Evolutionary conservation across 495 filamentous ascomycete genomes (phyloP), one percentile per base, ranked within the genome.

Genomic region (Neurospora terricola): DNA sequence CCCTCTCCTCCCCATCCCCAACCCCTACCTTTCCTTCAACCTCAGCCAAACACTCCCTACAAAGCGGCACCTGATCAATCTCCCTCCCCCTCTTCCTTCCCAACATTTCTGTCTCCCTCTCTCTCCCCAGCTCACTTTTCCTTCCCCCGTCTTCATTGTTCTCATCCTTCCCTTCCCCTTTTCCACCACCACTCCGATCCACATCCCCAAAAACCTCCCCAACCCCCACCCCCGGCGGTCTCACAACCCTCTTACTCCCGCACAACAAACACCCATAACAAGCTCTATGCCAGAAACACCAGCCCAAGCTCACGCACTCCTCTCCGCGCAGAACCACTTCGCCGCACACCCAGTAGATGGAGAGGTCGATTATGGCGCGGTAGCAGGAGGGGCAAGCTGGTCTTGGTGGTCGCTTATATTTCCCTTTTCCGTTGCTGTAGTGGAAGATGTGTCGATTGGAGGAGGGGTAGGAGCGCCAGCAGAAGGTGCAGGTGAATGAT

Each of bases 341-440:
- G 74, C 84, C 84, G 76, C 86, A 86, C 12, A 83, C 86, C 85
- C 78, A 86, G 76, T 84, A 86, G 48, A 86, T 80, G 54, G 82
- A 82, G 21, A 86, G 73, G 74, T 83, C 77, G 39, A 85, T 62
- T 12, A 87, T 70, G 21, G 79, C 79, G 10, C 71, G 66, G 75
- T 81, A 82, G 77, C 85, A 87, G 0, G 76, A 16, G 14, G 74
- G 72, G 73, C 83, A 86, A n/a, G 81, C 79, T 21, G 85, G 79
- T 1, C 84, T 80, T 34, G 80, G 79, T 0, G 78, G 74, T 37
- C 0, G 0, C 0, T 37, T 37, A 0, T 1, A 37, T 0, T 0
- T 37, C 3, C 36, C 6, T 37, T 1, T 37, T 37, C 36, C 36
- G 0, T 37, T 37, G 36, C 36, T 66, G 27, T 70, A 76, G 11